These are phyloP conservation scores for Coemansia sp. DNA, from an alignment of 192 early-diverging fungal genomes.

Conservation along the genomic window DNA sequence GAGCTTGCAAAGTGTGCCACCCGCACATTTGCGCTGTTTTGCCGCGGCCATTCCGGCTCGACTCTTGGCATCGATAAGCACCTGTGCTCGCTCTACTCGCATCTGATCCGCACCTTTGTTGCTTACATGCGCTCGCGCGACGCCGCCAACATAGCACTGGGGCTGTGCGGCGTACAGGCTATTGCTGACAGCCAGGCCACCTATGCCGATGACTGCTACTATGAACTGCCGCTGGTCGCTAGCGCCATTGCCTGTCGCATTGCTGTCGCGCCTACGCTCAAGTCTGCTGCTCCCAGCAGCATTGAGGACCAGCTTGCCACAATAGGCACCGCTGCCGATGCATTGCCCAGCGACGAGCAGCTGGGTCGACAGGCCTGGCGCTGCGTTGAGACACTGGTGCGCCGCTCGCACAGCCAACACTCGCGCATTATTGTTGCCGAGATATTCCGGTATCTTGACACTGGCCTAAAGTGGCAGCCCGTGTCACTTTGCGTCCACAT, in stretches of 20 bases:
- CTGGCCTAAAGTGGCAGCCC: constrained; percentile 32
- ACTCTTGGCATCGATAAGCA: constrained; percentile 70
- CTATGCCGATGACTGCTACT: constrained; percentile 60
- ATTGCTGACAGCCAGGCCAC: constrained; percentile 64
- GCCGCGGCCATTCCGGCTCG: constrained; percentile 66
- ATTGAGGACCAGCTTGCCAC: constrained; percentile 16
- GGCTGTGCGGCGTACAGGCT: constrained; percentile 64
- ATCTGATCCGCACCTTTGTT: constrained; percentile 59
- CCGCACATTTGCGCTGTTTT: constrained; percentile 72
- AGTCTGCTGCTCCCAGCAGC: background rate
- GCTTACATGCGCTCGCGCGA: constrained; percentile 26
- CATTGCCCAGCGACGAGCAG: constrained; percentile 8
- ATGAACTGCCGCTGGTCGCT: constrained; percentile 63
- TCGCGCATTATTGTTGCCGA: constrained; percentile 47
- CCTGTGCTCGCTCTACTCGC: constrained; percentile 59
- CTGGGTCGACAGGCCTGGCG: constrained; percentile 39
- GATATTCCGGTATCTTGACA: constrained; percentile 44
- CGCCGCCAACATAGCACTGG: constrained; percentile 49
- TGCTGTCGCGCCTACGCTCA: constrained; percentile 5
- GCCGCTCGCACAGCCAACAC: constrained; percentile 48
- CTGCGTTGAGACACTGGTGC: constrained; percentile 39
- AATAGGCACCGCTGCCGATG: background rate
- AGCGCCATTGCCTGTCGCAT: constrained; percentile 54
- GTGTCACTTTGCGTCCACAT: constrained; percentile 30
- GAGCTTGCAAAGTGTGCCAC: constrained; percentile 63